phyloP scores from a whole-genome alignment of 257 asterid genomes.

The Salvia rosmarinus region DNA sequence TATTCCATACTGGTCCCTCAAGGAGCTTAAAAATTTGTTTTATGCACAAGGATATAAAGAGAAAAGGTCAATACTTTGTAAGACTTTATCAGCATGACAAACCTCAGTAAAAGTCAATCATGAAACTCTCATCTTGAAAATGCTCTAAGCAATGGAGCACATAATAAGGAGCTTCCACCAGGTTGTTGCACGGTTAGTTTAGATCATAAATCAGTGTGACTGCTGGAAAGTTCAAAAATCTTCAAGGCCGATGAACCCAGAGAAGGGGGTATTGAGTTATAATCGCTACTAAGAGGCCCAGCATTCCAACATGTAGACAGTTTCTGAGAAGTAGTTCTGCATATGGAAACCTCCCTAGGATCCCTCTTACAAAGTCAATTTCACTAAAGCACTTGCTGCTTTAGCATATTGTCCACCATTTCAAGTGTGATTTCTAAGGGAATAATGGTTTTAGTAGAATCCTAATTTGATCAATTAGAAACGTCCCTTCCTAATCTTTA shows the following conservation, averaged over 20 bases:
- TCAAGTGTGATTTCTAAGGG: neutral
- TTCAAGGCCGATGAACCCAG: too few species aligned
- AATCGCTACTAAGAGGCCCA: neutral
- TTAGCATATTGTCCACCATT: neutral
- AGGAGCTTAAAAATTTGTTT: neutral
- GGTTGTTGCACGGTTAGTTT: too few species aligned
- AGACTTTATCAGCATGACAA: slow-evolving; percentile 9
- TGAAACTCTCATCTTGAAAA: neutral
- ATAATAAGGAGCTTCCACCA: too few species aligned
- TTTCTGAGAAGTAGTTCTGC: neutral
- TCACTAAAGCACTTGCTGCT: neutral
- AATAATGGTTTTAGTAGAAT: neutral
- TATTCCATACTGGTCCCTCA: neutral
- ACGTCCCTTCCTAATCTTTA: neutral
- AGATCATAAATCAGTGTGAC: too few species aligned
- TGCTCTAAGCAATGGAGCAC: neutral
- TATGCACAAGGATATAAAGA: neutral
- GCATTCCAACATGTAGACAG: neutral
- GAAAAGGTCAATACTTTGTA: neutral
- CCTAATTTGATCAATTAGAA: neutral
- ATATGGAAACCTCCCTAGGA: neutral
- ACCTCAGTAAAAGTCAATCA: slow-evolving; percentile 2
- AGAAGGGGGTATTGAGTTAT: too few species aligned
- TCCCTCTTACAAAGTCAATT: neutral
- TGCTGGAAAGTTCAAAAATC: too few species aligned